Percentiles rank a stretch among this genome's conserved stretches.
These are phyloP conservation scores for Heritiera fomes DNA, from an alignment of 345 rosid species.

Conservation along the genomic window DNA sequence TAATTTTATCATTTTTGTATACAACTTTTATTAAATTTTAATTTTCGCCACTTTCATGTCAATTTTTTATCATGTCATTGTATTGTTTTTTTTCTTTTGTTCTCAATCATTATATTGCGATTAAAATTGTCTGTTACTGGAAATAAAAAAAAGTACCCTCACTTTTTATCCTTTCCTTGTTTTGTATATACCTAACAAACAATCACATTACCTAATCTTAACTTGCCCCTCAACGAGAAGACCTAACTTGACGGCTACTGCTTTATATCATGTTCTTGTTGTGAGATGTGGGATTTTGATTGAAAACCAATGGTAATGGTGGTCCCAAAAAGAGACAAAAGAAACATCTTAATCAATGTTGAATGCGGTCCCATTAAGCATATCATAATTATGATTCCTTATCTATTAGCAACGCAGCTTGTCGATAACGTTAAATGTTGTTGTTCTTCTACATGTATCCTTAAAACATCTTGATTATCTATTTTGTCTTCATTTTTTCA, in stretches of 20 bases:
- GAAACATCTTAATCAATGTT: slow-evolving; percentile 5
- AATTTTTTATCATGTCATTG: too few species aligned
- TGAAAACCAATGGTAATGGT: neutral
- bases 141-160: too few species aligned
- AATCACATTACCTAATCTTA: neutral
- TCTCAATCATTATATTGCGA: too few species aligned
- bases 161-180: too few species aligned
- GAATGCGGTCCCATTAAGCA: neutral
- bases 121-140: too few species aligned
- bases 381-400: neutral
- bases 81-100: too few species aligned
- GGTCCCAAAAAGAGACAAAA: neutral
- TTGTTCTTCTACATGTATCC: neutral
- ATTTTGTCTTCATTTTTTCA: neutral
- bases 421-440: neutral
- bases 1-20: too few species aligned
- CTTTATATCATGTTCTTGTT: neutral
- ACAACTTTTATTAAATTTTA: too few species aligned
- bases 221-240: neutral
- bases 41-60: too few species aligned
- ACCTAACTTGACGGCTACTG: neutral
- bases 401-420: neutral
- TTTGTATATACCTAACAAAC: too few species aligned
- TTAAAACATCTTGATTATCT: neutral
- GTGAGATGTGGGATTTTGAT: neutral